Base-by-base conservation (phyloP, 2,329 filamentous ascomycete species). In the Chaetothyriales sp. region DNA sequence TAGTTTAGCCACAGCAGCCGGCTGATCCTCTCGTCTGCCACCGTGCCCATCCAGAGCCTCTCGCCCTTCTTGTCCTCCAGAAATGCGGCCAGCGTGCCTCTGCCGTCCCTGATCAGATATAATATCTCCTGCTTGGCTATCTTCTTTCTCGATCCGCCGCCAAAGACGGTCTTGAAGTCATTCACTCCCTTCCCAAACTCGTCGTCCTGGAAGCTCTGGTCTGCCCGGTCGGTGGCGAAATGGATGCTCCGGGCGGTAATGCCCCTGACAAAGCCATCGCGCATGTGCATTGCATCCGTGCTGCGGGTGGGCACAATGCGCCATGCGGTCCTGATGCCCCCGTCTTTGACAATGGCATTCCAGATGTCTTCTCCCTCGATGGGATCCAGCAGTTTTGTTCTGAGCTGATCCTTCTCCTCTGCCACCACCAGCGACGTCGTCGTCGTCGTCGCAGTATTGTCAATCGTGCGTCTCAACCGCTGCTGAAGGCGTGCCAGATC, bases 221-320 rank as follows among this genome's bases (percentile, higher is more conserved):
- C 67, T 2, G 66, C 63, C 6, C 67, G 66, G 49, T 70, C 68
- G 43, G 76, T 70, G 42, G 76, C 72, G 1, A 72, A 72, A 19
- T 74, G 72, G 55, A 81, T 74, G 2, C 83, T 82, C 32, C 84
- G 79, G 7, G 78, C 82, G 49, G 85, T 84, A 56, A 98, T 83
- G 19, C 86, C 84, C 5, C 88, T 79, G 53, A 95, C 86, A 71
- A 89, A 93, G 1, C 86, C 92, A 63, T 98, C 92, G 43, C 90
- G 79, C 55, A 98, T 68, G 66, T 98, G 92, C 57, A 83, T 80
- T 67, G 95, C 96, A 67, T 96, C 89, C 18, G 92, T 98, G 66
- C 93, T 88, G 39, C 87, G 77, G n/a, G 87, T 88, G 0, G 92
- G 92, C 2, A 90, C 81, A 56, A 98, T 83, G 45, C 90, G 78